phyloP scores from a whole-genome alignment of 306 rosid species.

The Ceratonia siliqua region DNA sequence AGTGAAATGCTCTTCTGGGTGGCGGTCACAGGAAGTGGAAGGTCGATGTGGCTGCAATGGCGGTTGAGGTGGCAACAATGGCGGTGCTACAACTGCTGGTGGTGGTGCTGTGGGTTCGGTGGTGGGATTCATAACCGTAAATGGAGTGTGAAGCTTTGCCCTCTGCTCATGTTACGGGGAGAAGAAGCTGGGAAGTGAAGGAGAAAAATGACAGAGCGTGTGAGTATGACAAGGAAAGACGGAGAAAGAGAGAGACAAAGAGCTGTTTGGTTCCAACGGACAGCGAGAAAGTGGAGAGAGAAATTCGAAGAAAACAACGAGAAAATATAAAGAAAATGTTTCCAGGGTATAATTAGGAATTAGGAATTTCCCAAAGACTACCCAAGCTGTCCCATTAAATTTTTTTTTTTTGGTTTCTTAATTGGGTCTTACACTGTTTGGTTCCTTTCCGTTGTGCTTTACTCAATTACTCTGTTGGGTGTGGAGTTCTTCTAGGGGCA shows the following conservation, averaged over 20 bases:
- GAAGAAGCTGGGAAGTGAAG: slow-evolving; percentile 11
- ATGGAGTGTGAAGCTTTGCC: slow-evolving; percentile 34
- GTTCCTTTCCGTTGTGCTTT: background rate
- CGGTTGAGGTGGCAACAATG: slow-evolving; percentile 51
- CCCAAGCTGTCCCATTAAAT: background rate
- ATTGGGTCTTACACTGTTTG: background rate
- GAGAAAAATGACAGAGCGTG: slow-evolving; percentile 4
- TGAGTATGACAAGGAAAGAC: background rate
- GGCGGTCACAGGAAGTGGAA: slow-evolving; percentile 56
- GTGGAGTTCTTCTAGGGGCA: slow-evolving; percentile 12
- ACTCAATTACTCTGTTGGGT: background rate
- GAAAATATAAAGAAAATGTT: background rate
- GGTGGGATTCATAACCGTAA: slow-evolving; percentile 83
- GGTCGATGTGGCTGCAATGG: slow-evolving; percentile 66
- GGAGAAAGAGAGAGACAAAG: background rate
- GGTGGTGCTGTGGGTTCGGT: slow-evolving; percentile 54
- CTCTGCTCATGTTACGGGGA: slow-evolving; percentile 54
- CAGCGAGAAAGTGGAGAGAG: slow-evolving; percentile 33
- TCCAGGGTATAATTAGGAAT: background rate
- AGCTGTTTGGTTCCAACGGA: slow-evolving; percentile 53
- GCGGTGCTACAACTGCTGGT: slow-evolving; percentile 39
- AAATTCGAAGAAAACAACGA: background rate
- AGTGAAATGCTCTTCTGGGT: slow-evolving; percentile 72
- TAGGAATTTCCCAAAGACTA: slow-evolving; percentile 29
- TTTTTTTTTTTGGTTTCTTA: background rate